Evolutionary conservation across 2,329 filamentous ascomycete species (phyloP), one percentile per base, ranked within the genome.

Genomic region (Phialophora expanda): DNA sequence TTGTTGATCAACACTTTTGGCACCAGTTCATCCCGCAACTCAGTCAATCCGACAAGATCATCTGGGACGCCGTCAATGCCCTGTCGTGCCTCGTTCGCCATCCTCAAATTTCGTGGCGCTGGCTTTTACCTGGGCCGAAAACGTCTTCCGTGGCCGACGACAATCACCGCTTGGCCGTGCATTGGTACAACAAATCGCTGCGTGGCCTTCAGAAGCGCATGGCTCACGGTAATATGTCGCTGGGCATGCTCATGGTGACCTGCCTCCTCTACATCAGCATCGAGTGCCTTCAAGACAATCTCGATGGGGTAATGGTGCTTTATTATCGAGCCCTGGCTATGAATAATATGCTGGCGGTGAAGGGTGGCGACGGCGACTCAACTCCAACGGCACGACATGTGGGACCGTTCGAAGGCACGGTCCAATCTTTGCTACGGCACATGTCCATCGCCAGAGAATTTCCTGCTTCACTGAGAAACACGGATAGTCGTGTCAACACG

Each of bases 191-290:
- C 28, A 48, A 56, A 38, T 68, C 66, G 2, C 62, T 66, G 9
- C 11, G 22, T 38, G 63, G 56, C 20, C 22, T 68, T 30, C 57
- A 61, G 38, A 24, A 30, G 24, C 59, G 38, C 2, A 41, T 68
- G 26, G 48, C 61, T 20, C 44, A 56, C 20, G 34, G 50, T 6
- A 60, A 4, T 26, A 28, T 38, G 14, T 61, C 54, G 48, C 62
- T 55, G 9, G 54, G 34, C 2, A 53, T 51, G 34, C 34, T 32
- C 28, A 38, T 60, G 14, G 65, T 68, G 12, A 62, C 66, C n/a
- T 61, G 51, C 41, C 62, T 68, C n/a, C 38, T 68, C 7, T 68
- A 68, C 59, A 68, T 61, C 22, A 56, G 66, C 22, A 63, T 68
- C 38, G 66, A 68, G 32, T 68, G 63, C 34, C 50, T 68, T 30